Conservation (phyloP, 2,329 filamentous ascomycete genomes). For the Magnaporthales sp. region DNA sequence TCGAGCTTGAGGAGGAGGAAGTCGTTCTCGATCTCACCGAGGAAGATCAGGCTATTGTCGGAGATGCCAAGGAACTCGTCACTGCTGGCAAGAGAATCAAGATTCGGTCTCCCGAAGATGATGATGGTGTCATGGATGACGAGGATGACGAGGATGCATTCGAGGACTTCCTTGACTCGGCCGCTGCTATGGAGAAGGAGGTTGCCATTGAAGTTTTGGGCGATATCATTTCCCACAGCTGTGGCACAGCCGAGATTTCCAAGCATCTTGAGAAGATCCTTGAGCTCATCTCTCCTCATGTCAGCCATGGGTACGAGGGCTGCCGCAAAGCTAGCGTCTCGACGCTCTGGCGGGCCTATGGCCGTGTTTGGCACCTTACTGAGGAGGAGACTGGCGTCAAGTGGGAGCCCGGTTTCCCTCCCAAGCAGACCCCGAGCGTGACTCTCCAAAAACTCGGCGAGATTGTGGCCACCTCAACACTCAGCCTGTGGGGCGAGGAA, state of each 20-base stretch:
- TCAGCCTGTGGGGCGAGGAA: constrained; percentile 83
- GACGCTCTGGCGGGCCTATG: constrained; percentile 88
- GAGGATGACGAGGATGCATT: constrained; percentile 65
- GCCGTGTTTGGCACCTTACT: constrained; percentile 80
- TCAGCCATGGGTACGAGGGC: constrained; percentile 86
- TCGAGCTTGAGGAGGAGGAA: constrained; percentile 85
- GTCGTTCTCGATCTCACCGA: constrained; percentile 69
- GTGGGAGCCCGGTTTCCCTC: constrained; percentile 81
- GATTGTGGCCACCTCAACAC: constrained; percentile 74
- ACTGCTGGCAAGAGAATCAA: constrained; percentile 81
- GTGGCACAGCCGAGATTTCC: constrained; percentile 61
- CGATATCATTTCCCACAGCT: constrained; percentile 83
- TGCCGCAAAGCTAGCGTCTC: constrained; percentile 86
- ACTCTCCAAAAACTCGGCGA: constrained; percentile 81
- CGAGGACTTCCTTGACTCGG: constrained; percentile 80
- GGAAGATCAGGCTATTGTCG: constrained; percentile 64
- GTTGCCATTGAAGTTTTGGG: constrained; percentile 92
- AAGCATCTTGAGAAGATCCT: constrained; percentile 86
- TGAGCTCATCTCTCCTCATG: constrained; percentile 68
- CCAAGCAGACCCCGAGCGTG: constrained; percentile 67
- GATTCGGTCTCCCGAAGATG: constrained; percentile 55
- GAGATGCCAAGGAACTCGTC: constrained; percentile 56
- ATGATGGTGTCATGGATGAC: constrained; percentile 51
- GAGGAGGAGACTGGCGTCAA: constrained; percentile 72
- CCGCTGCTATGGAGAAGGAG: constrained; percentile 91